Evolutionary conservation across 352 stramenopile genomes (phyloP).

Genomic region (Saprolegnia parasitica): DNA sequence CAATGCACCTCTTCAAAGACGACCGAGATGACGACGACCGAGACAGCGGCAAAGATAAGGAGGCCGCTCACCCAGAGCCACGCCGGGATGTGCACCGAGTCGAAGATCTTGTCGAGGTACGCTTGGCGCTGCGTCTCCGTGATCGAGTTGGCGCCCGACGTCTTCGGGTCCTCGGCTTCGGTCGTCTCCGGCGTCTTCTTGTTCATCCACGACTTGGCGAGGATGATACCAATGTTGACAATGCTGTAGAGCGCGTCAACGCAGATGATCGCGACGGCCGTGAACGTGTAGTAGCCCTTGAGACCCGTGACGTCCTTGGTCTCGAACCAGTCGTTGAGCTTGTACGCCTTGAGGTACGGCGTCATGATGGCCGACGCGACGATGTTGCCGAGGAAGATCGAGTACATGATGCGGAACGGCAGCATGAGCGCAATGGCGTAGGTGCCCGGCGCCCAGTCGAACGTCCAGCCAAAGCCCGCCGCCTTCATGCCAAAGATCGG

Average conservation of each 20-base stretch:
- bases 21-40: constrained; percentile 21
- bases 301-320: constrained; percentile 2
- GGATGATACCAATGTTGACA: constrained; percentile 15
- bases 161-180: background rate
- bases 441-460: constrained; percentile 22
- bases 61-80: constrained; percentile 12
- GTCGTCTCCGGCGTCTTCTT: background rate
- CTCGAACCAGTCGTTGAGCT: constrained; percentile 4
- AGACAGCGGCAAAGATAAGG: constrained; percentile 17
- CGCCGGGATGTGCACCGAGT: background rate
- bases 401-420: constrained; percentile 24
- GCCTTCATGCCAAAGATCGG: constrained; percentile 23
- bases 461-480: constrained; percentile 8
- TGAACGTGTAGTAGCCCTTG: constrained; percentile 29
- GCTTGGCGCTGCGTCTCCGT: constrained; percentile 6
- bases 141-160: background rate
- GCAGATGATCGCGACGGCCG: constrained; percentile 23
- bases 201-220: constrained; percentile 8
- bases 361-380: constrained; percentile 25
- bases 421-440: constrained; percentile 26
- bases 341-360: constrained; percentile 6
- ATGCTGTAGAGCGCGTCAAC: constrained; percentile 25
- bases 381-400: constrained; percentile 11
- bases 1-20: constrained; percentile 16
- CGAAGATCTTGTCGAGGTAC: constrained; percentile 28